Conservation (phyloP, 1,139 yeast genomes). For the Pichia sp. region DNA sequence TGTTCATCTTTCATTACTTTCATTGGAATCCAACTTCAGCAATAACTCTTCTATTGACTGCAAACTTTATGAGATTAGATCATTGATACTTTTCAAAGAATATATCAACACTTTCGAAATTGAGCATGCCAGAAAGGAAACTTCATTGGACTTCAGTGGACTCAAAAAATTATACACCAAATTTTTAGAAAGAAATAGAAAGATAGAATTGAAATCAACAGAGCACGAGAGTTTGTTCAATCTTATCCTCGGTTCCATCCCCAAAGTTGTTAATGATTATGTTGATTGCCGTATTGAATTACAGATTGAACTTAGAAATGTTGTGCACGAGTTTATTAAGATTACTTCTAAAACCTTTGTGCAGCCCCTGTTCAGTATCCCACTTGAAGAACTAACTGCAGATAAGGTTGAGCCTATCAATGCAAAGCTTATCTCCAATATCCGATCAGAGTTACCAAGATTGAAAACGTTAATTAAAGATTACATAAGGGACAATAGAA, state of each 20-base stretch:
- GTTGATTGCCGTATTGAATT: conserved; percentile 79
- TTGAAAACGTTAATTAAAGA: conserved; percentile 46
- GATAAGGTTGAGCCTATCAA: conserved; percentile 22
- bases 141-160: conserved; percentile 77
- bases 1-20: conserved; percentile 70
- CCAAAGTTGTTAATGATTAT: conserved; percentile 80
- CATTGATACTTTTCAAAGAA: conserved; percentile 62
- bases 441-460: conserved; percentile 52
- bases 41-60: conserved; percentile 47
- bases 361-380: conserved; percentile 17
- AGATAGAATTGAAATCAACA: conserved; percentile 9
- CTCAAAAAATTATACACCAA: conserved; percentile 32
- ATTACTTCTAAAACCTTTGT: conserved; percentile 37
- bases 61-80: conserved; percentile 64
- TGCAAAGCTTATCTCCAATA: conserved; percentile 41
- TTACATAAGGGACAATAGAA: conserved; percentile 38
- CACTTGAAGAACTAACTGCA: conserved; percentile 16
- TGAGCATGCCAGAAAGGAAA: conserved; percentile 67
- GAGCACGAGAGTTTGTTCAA: conserved; percentile 38
- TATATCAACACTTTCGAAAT: conserved; percentile 79
- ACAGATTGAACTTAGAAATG: conserved; percentile 64
- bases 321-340: conserved; percentile 58
- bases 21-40: conserved; percentile 50
- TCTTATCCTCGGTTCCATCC: conserved; percentile 66
- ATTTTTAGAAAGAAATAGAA: conserved; percentile 17